phyloP scores from a whole-genome alignment of 2,329 filamentous ascomycete species.

The Hymenoscyphus infarciens region DNA sequence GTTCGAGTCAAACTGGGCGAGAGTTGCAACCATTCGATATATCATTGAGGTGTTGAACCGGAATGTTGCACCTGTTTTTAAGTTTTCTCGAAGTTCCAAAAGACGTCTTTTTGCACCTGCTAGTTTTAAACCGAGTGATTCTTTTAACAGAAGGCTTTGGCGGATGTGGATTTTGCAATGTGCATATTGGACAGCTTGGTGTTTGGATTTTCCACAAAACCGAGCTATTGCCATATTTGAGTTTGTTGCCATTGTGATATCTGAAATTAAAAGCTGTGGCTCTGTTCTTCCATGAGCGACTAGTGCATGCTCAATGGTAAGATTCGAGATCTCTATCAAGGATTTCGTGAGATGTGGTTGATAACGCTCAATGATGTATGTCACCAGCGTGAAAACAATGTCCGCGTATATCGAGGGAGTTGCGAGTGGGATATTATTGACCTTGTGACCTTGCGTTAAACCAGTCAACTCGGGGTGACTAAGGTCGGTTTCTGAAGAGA shows the following conservation, averaged over 20 bases:
- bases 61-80: conserved; percentile 58
- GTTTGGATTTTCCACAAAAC: too few species aligned
- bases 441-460: conserved; percentile 54
- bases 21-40: conserved; percentile 63
- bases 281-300: conserved; percentile 24
- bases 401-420: conserved; percentile 54
- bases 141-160: conserved; percentile 5
- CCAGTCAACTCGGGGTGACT: conserved; percentile 51
- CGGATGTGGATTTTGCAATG: conserved; percentile 18
- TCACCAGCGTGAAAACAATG: conserved; percentile 55
- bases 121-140: conserved; percentile 15
- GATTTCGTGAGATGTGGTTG: conserved; percentile 52
- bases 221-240: conserved; percentile 7
- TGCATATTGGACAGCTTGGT: conserved; percentile 19
- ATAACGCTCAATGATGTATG: conserved; percentile 51
- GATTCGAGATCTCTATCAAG: conserved; percentile 61
- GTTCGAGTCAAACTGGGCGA: conserved; percentile 51
- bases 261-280: conserved; percentile 13
- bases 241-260: conserved; percentile 18
- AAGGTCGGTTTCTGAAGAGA: conserved; percentile 47
- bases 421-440: conserved; percentile 55
- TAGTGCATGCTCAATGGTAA: conserved; percentile 69
- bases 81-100: conserved; percentile 42
- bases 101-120: conserved; percentile 15
- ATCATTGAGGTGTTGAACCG: too few species aligned